Percentiles rank a stretch among this genome's conserved stretches.
Conservation (phyloP, 2,329 filamentous ascomycete species). For the Penicillium paneum region DNA sequence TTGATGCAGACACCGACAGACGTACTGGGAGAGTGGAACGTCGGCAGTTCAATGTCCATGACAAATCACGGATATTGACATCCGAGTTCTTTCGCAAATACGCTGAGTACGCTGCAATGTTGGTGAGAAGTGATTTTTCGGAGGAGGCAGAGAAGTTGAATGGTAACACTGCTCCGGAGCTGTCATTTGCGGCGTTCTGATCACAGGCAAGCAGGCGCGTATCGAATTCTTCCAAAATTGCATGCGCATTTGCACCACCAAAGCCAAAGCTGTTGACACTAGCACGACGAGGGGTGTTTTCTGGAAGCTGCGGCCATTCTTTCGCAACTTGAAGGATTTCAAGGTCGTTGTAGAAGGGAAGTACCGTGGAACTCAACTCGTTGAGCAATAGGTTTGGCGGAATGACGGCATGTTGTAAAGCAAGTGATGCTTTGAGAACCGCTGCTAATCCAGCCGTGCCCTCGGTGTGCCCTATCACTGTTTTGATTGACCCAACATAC, state of each 20-base stretch:
- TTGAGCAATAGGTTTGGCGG: slow-evolving; percentile 32
- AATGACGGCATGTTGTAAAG: slow-evolving; percentile 38
- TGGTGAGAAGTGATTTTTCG: slow-evolving; percentile 15
- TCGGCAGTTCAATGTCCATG: slow-evolving; percentile 23
- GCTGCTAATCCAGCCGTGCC: slow-evolving; percentile 33
- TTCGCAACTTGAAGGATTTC: slow-evolving; percentile 20
- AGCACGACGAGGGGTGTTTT: slow-evolving; percentile 30
- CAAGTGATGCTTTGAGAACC: slow-evolving; percentile 37
- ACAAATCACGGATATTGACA: slow-evolving; percentile 12
- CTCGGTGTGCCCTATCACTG: slow-evolving; percentile 37
- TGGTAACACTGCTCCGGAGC: slow-evolving; percentile 1
- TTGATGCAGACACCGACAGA: slow-evolving; percentile 15
- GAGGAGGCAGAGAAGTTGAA: slow-evolving; percentile 25
- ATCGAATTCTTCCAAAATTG: slow-evolving; percentile 37
- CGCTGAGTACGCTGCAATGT: slow-evolving; percentile 7
- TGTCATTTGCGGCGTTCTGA: neutral
- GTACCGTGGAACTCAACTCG: slow-evolving; percentile 24
- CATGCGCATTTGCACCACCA: slow-evolving; percentile 39
- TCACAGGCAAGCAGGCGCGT: neutral
- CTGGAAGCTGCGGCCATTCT: slow-evolving; percentile 22
- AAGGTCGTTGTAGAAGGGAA: slow-evolving; percentile 25
- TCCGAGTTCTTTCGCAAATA: slow-evolving; percentile 7
- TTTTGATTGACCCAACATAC: slow-evolving; percentile 34
- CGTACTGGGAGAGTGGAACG: slow-evolving; percentile 20
- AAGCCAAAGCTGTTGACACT: slow-evolving; percentile 49